phyloP scores from a whole-genome alignment of 495 filamentous ascomycete genomes.

The Amniculicola lignicola region DNA sequence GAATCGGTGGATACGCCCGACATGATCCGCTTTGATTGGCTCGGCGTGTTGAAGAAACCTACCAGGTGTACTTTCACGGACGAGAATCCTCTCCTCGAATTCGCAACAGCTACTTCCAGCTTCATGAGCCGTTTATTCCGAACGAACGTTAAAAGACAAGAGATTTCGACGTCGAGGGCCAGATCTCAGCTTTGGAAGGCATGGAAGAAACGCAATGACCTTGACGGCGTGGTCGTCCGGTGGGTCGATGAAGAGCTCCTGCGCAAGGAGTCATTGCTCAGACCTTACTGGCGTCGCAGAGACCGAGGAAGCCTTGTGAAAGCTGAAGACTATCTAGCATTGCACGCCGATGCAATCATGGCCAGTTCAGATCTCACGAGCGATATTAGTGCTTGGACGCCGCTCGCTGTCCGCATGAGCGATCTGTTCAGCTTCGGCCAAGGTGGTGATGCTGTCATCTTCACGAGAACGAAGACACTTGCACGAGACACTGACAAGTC shows the following conservation, averaged over 20 bases:
- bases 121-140: slow-evolving; percentile 49
- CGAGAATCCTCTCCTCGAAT: slow-evolving; percentile 57
- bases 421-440: slow-evolving; percentile 64
- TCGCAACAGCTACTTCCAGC: slow-evolving; percentile 49
- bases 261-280: slow-evolving; percentile 53
- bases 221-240: slow-evolving; percentile 60
- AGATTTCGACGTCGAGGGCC: slow-evolving; percentile 56
- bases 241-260: slow-evolving; percentile 63
- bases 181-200: slow-evolving; percentile 62
- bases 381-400: slow-evolving; percentile 57
- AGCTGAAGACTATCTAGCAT: slow-evolving; percentile 56
- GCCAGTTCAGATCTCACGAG: slow-evolving; percentile 61
- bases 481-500: slow-evolving; percentile 52
- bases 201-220: slow-evolving; percentile 57
- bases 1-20: slow-evolving; percentile 54
- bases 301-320: slow-evolving; percentile 53
- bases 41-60: slow-evolving; percentile 56
- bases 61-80: slow-evolving; percentile 52
- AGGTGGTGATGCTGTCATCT: slow-evolving; percentile 56
- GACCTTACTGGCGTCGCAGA: slow-evolving; percentile 57
- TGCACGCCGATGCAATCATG: slow-evolving; percentile 57
- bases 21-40: slow-evolving; percentile 57
- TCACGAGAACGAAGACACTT: slow-evolving; percentile 44
- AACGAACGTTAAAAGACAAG: slow-evolving; percentile 50
- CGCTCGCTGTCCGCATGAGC: slow-evolving; percentile 59